Conservation (phyloP, 2,329 filamentous ascomycete genomes). For the Chaetomium olivaceum region DNA sequence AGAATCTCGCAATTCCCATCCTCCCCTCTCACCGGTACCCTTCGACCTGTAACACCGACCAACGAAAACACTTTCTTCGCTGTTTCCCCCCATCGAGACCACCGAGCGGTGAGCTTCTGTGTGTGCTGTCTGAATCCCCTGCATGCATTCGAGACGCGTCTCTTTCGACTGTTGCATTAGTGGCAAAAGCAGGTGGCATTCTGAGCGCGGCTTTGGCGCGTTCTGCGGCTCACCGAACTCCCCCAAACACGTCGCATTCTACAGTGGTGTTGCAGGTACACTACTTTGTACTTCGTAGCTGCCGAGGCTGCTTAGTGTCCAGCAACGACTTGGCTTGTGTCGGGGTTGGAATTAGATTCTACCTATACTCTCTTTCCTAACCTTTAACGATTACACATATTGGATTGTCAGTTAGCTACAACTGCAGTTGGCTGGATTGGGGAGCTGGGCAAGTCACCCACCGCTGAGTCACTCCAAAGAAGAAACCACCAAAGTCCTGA, state of each 20-base stretch:
- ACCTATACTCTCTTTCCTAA: too few species aligned
- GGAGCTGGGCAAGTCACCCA: neutral
- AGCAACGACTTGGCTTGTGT: neutral
- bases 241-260: neutral
- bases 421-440: neutral
- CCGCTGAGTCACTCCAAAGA: neutral
- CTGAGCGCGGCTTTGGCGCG: neutral
- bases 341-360: neutral
- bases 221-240: neutral
- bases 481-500: neutral
- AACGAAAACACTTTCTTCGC: neutral
- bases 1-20: conserved; percentile 21
- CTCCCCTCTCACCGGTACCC: neutral
- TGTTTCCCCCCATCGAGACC: neutral
- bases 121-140: conserved; percentile 7
- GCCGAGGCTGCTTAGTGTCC: neutral
- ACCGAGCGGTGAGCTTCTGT: conserved; percentile 15
- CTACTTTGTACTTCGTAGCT: too few species aligned
- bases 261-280: neutral
- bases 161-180: conserved; percentile 12
- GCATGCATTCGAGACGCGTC: neutral
- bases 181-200: neutral
- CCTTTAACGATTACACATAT: neutral
- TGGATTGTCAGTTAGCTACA: neutral
- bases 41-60: neutral